Percentiles rank a stretch among this genome's conserved stretches.
Conservation (phyloP, 306 rosid species). For the Mucuna pruriens region DNA sequence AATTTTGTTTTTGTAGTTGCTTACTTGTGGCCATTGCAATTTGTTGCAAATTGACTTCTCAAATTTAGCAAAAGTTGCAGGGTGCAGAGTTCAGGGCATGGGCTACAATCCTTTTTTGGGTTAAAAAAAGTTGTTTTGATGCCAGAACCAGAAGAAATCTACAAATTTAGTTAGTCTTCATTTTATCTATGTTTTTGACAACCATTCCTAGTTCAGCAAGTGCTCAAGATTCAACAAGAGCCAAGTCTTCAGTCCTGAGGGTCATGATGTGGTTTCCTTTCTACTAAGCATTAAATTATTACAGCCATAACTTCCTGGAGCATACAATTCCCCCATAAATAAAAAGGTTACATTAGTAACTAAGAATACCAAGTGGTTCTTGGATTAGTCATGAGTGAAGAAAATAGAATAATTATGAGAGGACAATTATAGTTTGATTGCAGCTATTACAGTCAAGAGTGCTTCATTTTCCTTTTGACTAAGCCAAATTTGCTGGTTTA, state of each 20-base stretch:
- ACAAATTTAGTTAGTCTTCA: neutral
- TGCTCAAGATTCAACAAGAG: conserved; percentile 29
- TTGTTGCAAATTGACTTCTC: conserved; percentile 32
- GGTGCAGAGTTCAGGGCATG: conserved; percentile 34
- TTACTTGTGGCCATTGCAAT: conserved; percentile 25
- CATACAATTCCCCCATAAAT: conserved; percentile 11
- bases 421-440: conserved; percentile 7
- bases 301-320: neutral
- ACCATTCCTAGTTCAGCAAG: neutral
- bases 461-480: conserved; percentile 32
- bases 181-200: conserved; percentile 17
- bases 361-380: conserved; percentile 2
- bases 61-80: conserved; percentile 17
- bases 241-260: neutral
- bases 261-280: neutral
- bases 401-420: neutral
- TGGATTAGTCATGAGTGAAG: neutral
- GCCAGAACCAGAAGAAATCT: conserved; percentile 23
- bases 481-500: conserved; percentile 31
- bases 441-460: conserved; percentile 18
- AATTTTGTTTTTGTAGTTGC: neutral
- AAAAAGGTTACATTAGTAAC: conserved; percentile 1
- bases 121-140: conserved; percentile 28
- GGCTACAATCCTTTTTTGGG: conserved; percentile 17
- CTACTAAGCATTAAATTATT: neutral